Evolutionary conservation across 768 basidiomycete genomes (phyloP), one percentile per base, ranked within the genome.

Genomic region (Crucibulum laeve): DNA sequence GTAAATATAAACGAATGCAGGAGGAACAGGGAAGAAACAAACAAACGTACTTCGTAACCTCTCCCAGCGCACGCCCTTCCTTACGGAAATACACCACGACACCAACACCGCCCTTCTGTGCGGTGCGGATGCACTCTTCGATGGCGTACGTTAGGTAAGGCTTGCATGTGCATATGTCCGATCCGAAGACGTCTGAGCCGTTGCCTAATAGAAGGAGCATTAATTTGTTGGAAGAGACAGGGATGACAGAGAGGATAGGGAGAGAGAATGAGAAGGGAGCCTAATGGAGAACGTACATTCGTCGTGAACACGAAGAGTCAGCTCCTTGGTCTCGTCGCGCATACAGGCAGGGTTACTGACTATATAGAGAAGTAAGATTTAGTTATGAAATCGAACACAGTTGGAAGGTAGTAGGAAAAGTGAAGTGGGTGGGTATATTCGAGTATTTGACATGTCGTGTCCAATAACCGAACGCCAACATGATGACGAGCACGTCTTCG

Each of bases 11-110:
- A n/a, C n/a, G n/a, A n/a, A n/a, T n/a, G n/a, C n/a, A n/a, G n/a
- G n/a, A n/a, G n/a, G n/a, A n/a, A n/a, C n/a, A n/a, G n/a, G n/a
- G n/a, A n/a, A n/a, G n/a, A n/a, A n/a, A n/a, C n/a, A n/a, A n/a
- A n/a, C n/a, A n/a, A n/a, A n/a, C n/a, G 49, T 53, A 88, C 80
- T 91, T 92, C 35, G 90, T 91, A 10, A 95, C 92, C 63, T 97
- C 94, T 2, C 94, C 94, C 1, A 97, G 71, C 0, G 91, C 91
- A 32, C 94, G 78, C 8, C 93, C 93, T 63, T 95, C 91, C 59
- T 95, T 93, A 43, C 92, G 76, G 77, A 95, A 94, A 65, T 97
- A 97, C 7, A 94, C 84, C 14, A 95, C 88, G 21, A 92, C 76
- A 15, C 95, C 95, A 19, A 96, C 91, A 19, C 95, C 95, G 3